Conservation (phyloP, 1,284 basidiomycete genomes). For the Naganishia sp. region DNA sequence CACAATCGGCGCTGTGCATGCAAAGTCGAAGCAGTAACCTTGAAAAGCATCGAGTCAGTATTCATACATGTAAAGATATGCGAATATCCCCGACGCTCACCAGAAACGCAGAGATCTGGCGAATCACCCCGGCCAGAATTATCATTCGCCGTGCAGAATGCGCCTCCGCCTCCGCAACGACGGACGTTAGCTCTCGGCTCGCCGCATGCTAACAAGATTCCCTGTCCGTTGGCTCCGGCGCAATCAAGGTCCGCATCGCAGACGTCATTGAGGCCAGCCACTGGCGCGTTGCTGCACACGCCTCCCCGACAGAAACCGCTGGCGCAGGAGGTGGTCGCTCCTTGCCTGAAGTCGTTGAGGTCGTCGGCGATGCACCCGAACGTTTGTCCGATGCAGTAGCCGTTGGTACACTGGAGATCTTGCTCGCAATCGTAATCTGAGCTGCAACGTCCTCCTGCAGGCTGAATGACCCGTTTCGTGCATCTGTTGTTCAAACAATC, state of each 20-base stretch:
- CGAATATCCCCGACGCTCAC: background rate
- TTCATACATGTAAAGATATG: no score
- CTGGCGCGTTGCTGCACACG: slow-evolving; percentile 3
- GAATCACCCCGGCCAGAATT: background rate
- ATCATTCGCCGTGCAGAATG: background rate
- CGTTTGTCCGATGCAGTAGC: no score
- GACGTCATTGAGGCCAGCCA: background rate
- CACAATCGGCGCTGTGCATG: background rate
- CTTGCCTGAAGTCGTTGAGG: no score
- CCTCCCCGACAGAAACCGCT: slow-evolving; percentile 13
- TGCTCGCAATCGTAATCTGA: no score
- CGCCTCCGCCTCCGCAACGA: slow-evolving; percentile 5
- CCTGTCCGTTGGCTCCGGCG: slow-evolving; percentile 3
- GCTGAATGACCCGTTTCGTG: no score
- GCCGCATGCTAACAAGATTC: background rate
- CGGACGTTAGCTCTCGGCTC: background rate
- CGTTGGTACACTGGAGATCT: no score
- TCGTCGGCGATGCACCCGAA: no score
- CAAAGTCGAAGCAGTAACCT: slow-evolving; percentile 7
- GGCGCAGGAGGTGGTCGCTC: background rate
- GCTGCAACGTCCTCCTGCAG: no score
- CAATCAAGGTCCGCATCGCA: slow-evolving; percentile 21
- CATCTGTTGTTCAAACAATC: no score
- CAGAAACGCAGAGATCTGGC: slow-evolving; percentile 11
- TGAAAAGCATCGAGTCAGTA: no score